A percentile compares a stretch with the other conserved stretches of the same genome.
Evolutionary conservation across 75 land plant genomes (phyloP).

Genomic region (Cryptomeria japonica): DNA sequence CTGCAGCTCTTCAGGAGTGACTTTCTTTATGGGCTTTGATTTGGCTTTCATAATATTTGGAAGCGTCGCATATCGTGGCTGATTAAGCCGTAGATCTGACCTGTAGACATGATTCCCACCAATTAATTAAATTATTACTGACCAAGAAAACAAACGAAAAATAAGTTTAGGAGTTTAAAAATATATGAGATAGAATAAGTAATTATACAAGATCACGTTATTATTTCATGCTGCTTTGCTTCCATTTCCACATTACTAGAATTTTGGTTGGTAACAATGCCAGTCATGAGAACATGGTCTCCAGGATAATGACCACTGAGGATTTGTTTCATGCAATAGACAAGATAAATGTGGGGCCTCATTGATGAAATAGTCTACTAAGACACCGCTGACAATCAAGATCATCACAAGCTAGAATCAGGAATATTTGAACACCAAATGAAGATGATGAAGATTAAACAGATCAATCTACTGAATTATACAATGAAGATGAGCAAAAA

Average conservation of each 20-base stretch:
- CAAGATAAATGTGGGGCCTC: not conserved
- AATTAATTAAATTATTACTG: not conserved
- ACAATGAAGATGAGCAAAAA: not conserved
- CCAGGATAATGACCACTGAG: not conserved
- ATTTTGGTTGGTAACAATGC: not conserved
- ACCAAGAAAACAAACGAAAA: not conserved
- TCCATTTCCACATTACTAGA: not conserved
- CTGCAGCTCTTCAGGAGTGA: slow-evolving; percentile 75
- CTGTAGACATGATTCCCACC: slow-evolving; percentile 31
- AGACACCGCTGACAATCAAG: not conserved
- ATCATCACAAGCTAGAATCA: not conserved
- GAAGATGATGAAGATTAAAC: not conserved
- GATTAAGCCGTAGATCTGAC: slow-evolving; percentile 84
- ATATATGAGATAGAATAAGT: not conserved
- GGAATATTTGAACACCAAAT: not conserved
- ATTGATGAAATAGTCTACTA: not conserved
- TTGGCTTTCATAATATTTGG: slow-evolving; percentile 99
- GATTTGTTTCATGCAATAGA: not conserved
- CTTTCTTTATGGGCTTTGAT: slow-evolving; percentile 76
- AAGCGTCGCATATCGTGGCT: slow-evolving; percentile 91
- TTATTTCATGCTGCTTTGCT: not conserved
- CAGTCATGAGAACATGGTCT: not conserved
- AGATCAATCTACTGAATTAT: not conserved
- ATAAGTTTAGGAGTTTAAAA: not conserved
- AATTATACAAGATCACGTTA: not conserved